Percentiles rank a stretch among this genome's conserved stretches.
Evolutionary conservation across 1,139 yeast genomes (phyloP).

Genomic region (Sugiyamaella japonica): DNA sequence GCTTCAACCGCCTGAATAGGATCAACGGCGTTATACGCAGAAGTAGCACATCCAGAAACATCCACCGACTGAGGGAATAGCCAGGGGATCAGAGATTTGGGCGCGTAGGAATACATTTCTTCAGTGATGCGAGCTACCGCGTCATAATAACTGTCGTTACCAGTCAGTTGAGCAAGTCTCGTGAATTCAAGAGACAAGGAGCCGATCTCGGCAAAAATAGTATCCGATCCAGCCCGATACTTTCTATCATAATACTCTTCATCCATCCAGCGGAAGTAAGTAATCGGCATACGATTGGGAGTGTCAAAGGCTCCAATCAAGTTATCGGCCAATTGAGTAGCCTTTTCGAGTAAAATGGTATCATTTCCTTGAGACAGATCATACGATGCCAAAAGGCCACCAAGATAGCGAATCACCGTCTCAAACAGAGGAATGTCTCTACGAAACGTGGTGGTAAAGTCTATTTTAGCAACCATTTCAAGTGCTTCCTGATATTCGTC

Average conservation of each 20-base stretch:
- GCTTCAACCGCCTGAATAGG: background rate
- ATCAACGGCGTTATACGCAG: constrained; percentile 16
- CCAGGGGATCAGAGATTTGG: constrained; percentile 41
- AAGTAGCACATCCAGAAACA: constrained; percentile 50
- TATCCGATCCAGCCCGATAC: constrained; percentile 37
- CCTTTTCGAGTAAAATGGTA: constrained; percentile 51
- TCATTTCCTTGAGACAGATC: constrained; percentile 59
- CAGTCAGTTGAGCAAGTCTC: constrained; percentile 64
- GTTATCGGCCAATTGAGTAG: constrained; percentile 64
- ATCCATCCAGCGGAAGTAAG: constrained; percentile 62
- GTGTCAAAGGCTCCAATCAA: constrained; percentile 70
- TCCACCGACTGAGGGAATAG: constrained; percentile 49
- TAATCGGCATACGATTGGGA: constrained; percentile 64
- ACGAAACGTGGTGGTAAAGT: constrained; percentile 49
- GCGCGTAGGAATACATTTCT: constrained; percentile 41
- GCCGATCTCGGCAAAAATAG: constrained; percentile 66
- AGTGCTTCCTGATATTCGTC: constrained; percentile 57
- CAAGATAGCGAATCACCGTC: constrained; percentile 67
- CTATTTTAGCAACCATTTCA: constrained; percentile 52
- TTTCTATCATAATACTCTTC: constrained; percentile 37
- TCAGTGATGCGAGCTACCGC: constrained; percentile 50
- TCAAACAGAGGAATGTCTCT: constrained; percentile 65
- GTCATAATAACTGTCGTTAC: constrained; percentile 51
- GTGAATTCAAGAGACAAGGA: constrained; percentile 71
- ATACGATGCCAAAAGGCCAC: constrained; percentile 70